These are phyloP conservation scores for Coriolopsis trogii DNA, from an alignment of 1,284 basidiomycete genomes.

Conservation along the genomic window DNA sequence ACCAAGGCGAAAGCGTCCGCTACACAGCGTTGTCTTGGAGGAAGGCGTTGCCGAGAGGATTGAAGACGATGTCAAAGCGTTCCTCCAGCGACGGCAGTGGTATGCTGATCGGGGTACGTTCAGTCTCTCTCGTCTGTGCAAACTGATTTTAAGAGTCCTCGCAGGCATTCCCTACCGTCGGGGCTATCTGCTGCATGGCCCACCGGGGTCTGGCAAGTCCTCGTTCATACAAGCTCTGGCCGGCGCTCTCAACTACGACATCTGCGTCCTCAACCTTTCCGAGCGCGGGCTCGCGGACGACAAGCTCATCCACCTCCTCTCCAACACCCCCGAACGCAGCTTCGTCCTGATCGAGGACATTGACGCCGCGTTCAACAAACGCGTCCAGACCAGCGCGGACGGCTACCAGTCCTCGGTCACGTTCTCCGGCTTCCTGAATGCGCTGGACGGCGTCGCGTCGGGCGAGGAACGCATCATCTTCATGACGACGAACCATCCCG, in stretches of 20 bases:
- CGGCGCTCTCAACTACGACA: constrained; percentile 91
- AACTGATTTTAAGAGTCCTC: constrained; percentile 5
- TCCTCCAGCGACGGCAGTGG: constrained; percentile 88
- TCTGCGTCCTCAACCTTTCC: constrained; percentile 95
- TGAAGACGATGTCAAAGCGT: constrained; percentile 80
- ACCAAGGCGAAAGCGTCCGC: constrained; percentile 84
- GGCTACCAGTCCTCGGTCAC: constrained; percentile 95
- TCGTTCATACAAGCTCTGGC: constrained; percentile 98
- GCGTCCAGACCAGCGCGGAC: constrained; percentile 87
- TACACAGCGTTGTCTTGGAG: constrained; percentile 91
- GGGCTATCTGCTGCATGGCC: constrained; percentile 94
- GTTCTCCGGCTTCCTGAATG: constrained; percentile 97
- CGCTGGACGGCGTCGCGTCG: constrained; percentile 96
- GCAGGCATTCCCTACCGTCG: constrained; percentile 97
- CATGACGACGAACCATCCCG: constrained; percentile 98
- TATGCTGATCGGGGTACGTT: constrained; percentile 91
- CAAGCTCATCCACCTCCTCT: constrained; percentile 92
- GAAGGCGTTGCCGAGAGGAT: constrained; percentile 81
- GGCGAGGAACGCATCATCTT: constrained; percentile 98
- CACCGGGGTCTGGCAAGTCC: constrained; percentile 97
- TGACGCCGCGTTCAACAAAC: constrained; percentile 96
- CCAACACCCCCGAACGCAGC: constrained; percentile 91
- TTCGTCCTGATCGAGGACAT: constrained; percentile 97
- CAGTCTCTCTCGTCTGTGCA: constrained; percentile 2
- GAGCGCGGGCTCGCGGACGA: constrained; percentile 97